Conservation (phyloP, 2,329 filamentous ascomycete species). For the Fusarium vanettenii region DNA sequence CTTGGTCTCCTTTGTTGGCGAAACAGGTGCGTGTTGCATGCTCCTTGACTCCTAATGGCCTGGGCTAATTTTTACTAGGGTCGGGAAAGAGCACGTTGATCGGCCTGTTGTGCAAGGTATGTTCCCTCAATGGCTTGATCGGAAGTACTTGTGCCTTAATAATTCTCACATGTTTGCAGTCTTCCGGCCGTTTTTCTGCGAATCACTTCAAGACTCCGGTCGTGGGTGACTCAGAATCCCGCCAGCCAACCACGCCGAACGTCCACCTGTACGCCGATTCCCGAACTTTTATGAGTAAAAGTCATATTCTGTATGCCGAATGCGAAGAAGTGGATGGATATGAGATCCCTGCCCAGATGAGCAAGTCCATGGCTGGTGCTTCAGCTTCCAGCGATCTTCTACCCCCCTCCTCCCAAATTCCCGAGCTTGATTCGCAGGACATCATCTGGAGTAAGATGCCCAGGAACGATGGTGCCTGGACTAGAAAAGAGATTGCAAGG, state of each 20-base stretch:
- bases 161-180: background rate
- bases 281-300: fast-evolving
- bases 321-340: background rate
- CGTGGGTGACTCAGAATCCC: background rate
- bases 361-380: background rate
- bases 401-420: background rate
- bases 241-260: background rate
- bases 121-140: background rate
- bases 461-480: no score
- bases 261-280: background rate
- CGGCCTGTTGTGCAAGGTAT: background rate
- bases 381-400: background rate
- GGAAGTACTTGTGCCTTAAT: background rate
- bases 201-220: background rate
- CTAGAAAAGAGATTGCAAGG: background rate
- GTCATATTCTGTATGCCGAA: background rate
- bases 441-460: background rate
- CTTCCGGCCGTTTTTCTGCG: fast-evolving
- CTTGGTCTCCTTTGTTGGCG: background rate
- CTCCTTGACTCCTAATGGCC: background rate
- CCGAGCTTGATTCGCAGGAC: background rate
- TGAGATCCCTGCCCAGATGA: background rate
- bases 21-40: background rate
- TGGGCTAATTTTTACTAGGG: background rate
- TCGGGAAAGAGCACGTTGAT: background rate